Base-by-base conservation (phyloP, 768 basidiomycete genomes). In the Xerocomus spinulosus region DNA sequence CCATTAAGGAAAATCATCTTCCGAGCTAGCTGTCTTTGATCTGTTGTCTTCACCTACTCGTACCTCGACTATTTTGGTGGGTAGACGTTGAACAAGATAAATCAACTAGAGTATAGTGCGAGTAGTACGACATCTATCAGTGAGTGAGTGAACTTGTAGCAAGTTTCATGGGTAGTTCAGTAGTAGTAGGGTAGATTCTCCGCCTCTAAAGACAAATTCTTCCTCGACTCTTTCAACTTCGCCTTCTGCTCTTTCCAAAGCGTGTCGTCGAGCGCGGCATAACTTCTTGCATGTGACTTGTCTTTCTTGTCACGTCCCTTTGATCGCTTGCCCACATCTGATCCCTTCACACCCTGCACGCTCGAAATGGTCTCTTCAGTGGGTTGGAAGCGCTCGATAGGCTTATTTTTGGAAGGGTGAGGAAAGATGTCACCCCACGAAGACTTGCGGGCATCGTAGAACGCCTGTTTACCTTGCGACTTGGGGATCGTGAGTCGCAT, bases 361-460 rank as follows among this genome's bases (percentile, higher is more conserved):
- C 51, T 62, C 6, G 36, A 46, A 41, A 63, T 67, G 6, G 55
- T 50, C 51, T 58, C 65, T 48, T 58, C 61, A 2, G 38, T 20
- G 36, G 71, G 68, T 56, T 77, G 73, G 58, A 73, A 70, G 3
- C 85, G 81, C 52, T 83, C 79, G 47, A 87, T 80, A 0, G 87
- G 82, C 6, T 73, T 60, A 60, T 87, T 90, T 68, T 92, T 93
- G 5, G 92, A 81, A 15, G 73, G 68, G 61, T 97, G 94, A 18
- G 96, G 96, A 68, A 98, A 97, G 20, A 91, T 73, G 63, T 98
- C 96, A 17, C 96, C 96, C 94, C 95, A 98, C 9, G 68, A 69
- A 0, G 89, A 83, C 70, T 98, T 97, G 29, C 94, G 83, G 3
- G 94, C 93, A 64, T 98, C 96, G 62, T 97, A 92, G 62, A 82